Conservation (phyloP, 345 rosid genomes). For the Carallia brachiata region DNA sequence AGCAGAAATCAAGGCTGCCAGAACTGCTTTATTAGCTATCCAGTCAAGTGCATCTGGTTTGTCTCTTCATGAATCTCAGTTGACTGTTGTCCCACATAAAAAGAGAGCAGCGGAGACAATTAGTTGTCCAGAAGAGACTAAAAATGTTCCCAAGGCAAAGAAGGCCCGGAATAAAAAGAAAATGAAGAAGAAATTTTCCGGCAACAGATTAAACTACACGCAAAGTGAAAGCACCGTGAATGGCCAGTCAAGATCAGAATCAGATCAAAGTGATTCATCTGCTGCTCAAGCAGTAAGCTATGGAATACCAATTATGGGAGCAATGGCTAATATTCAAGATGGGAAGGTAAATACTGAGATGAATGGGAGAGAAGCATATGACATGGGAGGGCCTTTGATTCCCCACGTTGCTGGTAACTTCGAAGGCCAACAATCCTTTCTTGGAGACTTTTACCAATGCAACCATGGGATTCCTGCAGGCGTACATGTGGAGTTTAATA, state of each 20-base stretch:
- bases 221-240: slow-evolving; percentile 11
- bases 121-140: slow-evolving; percentile 33
- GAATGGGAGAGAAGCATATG: too few species aligned
- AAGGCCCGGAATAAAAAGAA: slow-evolving; percentile 60
- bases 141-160: slow-evolving; percentile 52
- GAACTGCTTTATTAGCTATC: slow-evolving; percentile 82
- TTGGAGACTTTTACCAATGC: neutral
- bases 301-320: slow-evolving; percentile 3
- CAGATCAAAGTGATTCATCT: slow-evolving; percentile 19
- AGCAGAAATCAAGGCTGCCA: slow-evolving; percentile 92
- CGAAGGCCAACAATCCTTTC: neutral
- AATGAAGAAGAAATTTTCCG: slow-evolving; percentile 28
- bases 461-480: neutral
- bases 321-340: slow-evolving; percentile 7
- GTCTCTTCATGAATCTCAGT: slow-evolving; percentile 35
- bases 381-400: too few species aligned
- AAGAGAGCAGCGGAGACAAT: slow-evolving; percentile 50
- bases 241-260: slow-evolving; percentile 16
- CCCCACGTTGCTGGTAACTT: neutral
- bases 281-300: slow-evolving; percentile 5
- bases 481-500: neutral
- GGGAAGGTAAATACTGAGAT: neutral
- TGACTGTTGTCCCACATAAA: slow-evolving; percentile 71
- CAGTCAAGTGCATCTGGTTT: slow-evolving; percentile 35
- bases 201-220: slow-evolving; percentile 10